These are phyloP conservation scores for Paraurostyla sp. DNA, from an alignment of 73 alveolate species.

Conservation along the genomic window DNA sequence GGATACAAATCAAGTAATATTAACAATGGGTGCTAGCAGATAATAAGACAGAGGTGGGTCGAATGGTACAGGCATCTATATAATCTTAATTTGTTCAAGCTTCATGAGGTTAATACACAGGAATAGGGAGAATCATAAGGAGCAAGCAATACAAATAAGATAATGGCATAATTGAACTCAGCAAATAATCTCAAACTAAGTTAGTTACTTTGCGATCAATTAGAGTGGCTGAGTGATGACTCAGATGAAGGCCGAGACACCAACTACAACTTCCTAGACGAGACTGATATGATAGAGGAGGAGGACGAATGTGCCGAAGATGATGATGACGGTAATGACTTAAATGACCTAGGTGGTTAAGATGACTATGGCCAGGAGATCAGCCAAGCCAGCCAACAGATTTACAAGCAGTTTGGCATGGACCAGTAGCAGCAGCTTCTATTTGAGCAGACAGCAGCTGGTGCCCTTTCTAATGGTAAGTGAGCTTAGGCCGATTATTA, in stretches of 20 bases:
- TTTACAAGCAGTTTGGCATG: too few relatives aligned
- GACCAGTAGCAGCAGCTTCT: too few relatives aligned
- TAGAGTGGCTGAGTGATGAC: slow-evolving; percentile 32
- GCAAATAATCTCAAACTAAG: slow-evolving; percentile 2
- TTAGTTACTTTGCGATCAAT: neutral
- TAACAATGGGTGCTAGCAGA: slow-evolving; percentile 3
- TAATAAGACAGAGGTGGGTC: slow-evolving; percentile 33
- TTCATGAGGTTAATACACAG: slow-evolving; percentile 36
- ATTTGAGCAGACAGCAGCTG: too few relatives aligned
- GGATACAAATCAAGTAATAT: neutral
- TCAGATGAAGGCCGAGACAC: slow-evolving; percentile 40
- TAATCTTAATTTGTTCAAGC: slow-evolving; percentile 7
- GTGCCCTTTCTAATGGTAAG: too few relatives aligned
- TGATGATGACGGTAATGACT: too few relatives aligned
- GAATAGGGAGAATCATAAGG: too few relatives aligned
- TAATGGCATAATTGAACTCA: neutral
- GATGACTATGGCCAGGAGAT: slow-evolving; percentile 16
- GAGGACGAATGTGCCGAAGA: slow-evolving; percentile 53
- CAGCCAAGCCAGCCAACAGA: too few relatives aligned
- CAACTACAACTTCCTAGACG: slow-evolving; percentile 10
- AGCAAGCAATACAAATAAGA: too few relatives aligned
- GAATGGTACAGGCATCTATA: slow-evolving; percentile 31
- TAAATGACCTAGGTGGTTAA: neutral
- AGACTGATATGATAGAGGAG: slow-evolving; percentile 40
- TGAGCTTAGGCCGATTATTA: too few relatives aligned